A percentile compares a stretch with the other conserved stretches of the same genome.
Evolutionary conservation across 2,329 filamentous ascomycete species (phyloP).

Genomic region (Geosmithia morbida): DNA sequence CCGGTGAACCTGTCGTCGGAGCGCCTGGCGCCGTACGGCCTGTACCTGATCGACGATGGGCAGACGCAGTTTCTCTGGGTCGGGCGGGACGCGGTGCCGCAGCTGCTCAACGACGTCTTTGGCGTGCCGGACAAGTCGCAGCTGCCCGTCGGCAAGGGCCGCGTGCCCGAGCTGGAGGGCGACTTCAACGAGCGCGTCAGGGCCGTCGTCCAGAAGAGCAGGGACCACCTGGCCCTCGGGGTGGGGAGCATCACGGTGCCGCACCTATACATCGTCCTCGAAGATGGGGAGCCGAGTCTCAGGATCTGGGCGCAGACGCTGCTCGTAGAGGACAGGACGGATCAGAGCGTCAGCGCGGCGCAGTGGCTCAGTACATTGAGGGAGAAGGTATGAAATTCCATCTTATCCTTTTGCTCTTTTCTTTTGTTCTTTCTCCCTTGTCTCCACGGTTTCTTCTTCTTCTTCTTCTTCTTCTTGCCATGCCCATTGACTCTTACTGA

Average conservation of each 20-base stretch:
- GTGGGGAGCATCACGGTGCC: conserved; percentile 90
- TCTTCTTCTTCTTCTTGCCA: not conserved
- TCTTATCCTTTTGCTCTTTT: not conserved
- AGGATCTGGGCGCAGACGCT: conserved; percentile 96
- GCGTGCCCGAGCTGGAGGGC: conserved; percentile 75
- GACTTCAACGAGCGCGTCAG: conserved; percentile 95
- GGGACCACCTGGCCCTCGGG: conserved; percentile 72
- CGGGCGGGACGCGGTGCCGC: conserved; percentile 80
- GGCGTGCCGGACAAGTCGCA: conserved; percentile 70
- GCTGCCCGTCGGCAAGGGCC: conserved; percentile 81
- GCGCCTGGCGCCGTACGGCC: conserved; percentile 71
- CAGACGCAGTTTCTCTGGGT: conserved; percentile 98
- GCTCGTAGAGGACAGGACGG: conserved; percentile 85
- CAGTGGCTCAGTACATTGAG: conserved; percentile 87
- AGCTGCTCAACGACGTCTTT: conserved; percentile 81
- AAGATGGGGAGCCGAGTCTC: conserved; percentile 89
- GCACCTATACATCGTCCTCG: conserved; percentile 82
- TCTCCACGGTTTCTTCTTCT: not conserved
- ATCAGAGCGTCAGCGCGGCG: conserved; percentile 81
- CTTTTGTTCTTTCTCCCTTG: not conserved
- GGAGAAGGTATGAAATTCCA: conserved; percentile 64
- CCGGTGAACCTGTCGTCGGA: conserved; percentile 78
- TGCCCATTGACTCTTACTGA: not conserved
- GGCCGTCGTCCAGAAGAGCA: conserved; percentile 81
- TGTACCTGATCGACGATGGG: conserved; percentile 94